These are phyloP conservation scores for Neodidymelliopsis sp. DNA, from an alignment of 2,329 filamentous ascomycete genomes.

Conservation along the genomic window DNA sequence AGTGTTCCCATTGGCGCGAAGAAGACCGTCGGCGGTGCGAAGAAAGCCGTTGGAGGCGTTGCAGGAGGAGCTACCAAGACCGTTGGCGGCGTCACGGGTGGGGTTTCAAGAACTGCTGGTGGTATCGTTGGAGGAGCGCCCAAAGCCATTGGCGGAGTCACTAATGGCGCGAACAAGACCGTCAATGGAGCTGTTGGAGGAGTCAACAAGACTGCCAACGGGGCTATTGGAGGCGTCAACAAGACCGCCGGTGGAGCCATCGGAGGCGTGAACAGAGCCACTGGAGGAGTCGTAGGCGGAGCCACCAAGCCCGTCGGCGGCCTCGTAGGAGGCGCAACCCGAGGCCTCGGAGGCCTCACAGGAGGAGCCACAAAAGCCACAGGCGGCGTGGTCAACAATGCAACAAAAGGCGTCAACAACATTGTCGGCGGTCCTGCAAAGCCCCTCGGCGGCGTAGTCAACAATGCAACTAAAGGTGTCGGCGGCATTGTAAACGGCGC, in stretches of 20 bases:
- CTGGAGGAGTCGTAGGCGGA: slow-evolving; percentile 16
- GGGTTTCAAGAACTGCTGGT: slow-evolving; percentile 1
- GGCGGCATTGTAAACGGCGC: slow-evolving; percentile 13
- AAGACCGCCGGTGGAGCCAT: slow-evolving; percentile 6
- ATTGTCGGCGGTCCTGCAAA: neutral
- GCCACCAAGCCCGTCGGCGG: slow-evolving; percentile 17
- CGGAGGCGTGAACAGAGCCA: slow-evolving; percentile 7
- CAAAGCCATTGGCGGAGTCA: slow-evolving; percentile 5
- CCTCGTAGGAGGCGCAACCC: slow-evolving; percentile 12
- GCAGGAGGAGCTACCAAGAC: slow-evolving; percentile 19
- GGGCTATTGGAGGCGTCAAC: slow-evolving; percentile 2
- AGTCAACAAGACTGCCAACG: slow-evolving; percentile 6
- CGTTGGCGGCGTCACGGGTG: slow-evolving; percentile 19
- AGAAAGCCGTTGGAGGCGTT: slow-evolving; percentile 31
- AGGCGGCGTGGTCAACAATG: neutral
- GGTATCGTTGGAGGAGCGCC: slow-evolving; percentile 11
- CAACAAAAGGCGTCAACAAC: slow-evolving; percentile 9
- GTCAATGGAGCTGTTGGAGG: neutral
- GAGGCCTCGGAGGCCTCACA: slow-evolving; percentile 9
- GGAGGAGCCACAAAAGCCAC: slow-evolving; percentile 11
- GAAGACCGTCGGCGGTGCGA: slow-evolving; percentile 33
- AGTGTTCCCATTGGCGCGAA: slow-evolving; percentile 37
- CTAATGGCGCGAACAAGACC: slow-evolving; percentile 11
- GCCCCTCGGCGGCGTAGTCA: slow-evolving; percentile 1
- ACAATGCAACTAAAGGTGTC: slow-evolving; percentile 17